phyloP scores from a whole-genome alignment of 2,329 filamentous ascomycete species.

The Metarhizium humberi region DNA sequence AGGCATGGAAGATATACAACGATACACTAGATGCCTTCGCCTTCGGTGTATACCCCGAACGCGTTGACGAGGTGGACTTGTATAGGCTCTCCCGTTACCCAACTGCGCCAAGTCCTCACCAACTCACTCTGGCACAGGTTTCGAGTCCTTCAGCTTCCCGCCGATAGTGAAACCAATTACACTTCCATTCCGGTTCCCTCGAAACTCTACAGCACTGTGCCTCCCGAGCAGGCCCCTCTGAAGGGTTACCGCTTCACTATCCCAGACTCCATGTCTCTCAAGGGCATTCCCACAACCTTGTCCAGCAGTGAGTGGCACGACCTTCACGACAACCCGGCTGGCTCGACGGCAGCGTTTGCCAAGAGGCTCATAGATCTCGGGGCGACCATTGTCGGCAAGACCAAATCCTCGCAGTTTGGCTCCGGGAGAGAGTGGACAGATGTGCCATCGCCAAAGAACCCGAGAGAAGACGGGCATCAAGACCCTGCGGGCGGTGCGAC shows the following conservation, averaged over 20 bases:
- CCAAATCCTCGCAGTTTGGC: slow-evolving; percentile 39
- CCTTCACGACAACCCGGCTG: slow-evolving; percentile 35
- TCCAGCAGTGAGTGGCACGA: slow-evolving; percentile 51
- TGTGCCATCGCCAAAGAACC: slow-evolving; percentile 30
- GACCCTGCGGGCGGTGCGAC: slow-evolving; percentile 22
- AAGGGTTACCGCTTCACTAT: slow-evolving; percentile 27
- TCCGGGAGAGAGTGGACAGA: slow-evolving; percentile 32
- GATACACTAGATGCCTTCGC: slow-evolving; percentile 27
- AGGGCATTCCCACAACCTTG: slow-evolving; percentile 44
- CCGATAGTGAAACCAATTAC: neutral
- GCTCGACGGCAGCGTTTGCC: slow-evolving; percentile 37
- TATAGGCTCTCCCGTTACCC: neutral
- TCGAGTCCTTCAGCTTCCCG: slow-evolving; percentile 1
- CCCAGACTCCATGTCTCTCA: slow-evolving; percentile 22
- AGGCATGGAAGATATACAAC: slow-evolving; percentile 31
- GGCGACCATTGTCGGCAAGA: slow-evolving; percentile 45
- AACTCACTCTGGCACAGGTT: neutral
- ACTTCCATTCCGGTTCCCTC: slow-evolving; percentile 29
- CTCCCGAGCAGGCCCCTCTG: slow-evolving; percentile 21
- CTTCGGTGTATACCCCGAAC: slow-evolving; percentile 26
- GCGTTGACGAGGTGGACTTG: slow-evolving; percentile 7
- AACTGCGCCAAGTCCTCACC: neutral
- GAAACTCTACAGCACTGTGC: slow-evolving; percentile 21
- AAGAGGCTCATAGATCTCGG: slow-evolving; percentile 50
- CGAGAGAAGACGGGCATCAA: slow-evolving; percentile 38